These are phyloP conservation scores for Polyrhizophydium stewartii DNA, from an alignment of 371 early-diverging fungal genomes.

Conservation along the genomic window DNA sequence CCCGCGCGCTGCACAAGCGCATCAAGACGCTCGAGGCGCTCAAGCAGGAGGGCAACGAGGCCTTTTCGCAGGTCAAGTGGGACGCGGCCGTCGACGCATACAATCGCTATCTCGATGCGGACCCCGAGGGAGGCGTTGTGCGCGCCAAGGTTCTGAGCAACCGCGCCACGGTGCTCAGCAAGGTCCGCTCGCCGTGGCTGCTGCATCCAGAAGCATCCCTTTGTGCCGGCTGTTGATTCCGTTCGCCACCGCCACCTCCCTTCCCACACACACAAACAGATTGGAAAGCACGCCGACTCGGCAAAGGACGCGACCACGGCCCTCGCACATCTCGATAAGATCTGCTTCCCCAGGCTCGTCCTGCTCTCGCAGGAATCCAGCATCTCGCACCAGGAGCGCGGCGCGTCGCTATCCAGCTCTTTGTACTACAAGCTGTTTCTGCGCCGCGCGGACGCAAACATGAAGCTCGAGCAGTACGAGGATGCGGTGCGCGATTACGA, in stretches of 20 bases:
- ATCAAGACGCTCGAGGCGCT: conserved; percentile 58
- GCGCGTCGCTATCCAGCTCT: conserved; percentile 19
- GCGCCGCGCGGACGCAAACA: conserved; percentile 71
- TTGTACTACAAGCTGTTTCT: conserved; percentile 66
- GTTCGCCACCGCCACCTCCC: too few relatives aligned
- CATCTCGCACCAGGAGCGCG: conserved; percentile 23
- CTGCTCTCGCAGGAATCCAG: background rate
- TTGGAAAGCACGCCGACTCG: background rate
- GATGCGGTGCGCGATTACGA: conserved; percentile 77
- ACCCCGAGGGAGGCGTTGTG: conserved; percentile 60
- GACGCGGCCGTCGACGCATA: conserved; percentile 69
- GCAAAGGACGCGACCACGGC: background rate
- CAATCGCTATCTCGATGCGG: conserved; percentile 63
- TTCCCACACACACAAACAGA: too few relatives aligned
- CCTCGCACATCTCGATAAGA: background rate
- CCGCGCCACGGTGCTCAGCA: conserved; percentile 63
- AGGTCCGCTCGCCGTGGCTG: conserved; percentile 30
- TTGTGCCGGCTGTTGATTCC: conserved; percentile 38
- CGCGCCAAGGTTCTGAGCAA: conserved; percentile 73
- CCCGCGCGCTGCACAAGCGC: conserved; percentile 60
- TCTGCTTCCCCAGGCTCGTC: background rate
- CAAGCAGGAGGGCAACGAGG: conserved; percentile 73
- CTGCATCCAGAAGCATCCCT: conserved; percentile 33
- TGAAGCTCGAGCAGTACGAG: conserved; percentile 72
- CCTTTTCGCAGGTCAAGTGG: conserved; percentile 58